Evolutionary conservation across 352 stramenopile species (phyloP).

Genomic region (Discostella stelligera): DNA sequence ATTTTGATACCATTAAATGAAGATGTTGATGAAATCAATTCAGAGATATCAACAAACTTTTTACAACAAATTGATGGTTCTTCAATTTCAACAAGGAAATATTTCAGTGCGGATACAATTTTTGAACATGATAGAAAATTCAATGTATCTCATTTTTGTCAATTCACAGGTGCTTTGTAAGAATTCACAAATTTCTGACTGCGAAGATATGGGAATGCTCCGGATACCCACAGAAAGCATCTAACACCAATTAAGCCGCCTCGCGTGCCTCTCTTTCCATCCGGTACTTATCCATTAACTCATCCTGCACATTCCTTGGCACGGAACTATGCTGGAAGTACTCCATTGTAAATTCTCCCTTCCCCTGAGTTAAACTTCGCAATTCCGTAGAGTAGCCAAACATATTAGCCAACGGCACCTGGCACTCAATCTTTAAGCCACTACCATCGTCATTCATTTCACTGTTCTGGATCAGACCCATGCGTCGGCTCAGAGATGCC

Average conservation of each 20-base stretch:
- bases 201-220: no score
- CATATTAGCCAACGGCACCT: slow-evolving; percentile 96
- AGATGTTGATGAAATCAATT: background rate
- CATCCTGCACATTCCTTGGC: slow-evolving; percentile 90
- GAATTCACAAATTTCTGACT: no score
- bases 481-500: slow-evolving; percentile 90
- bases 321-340: slow-evolving; percentile 96
- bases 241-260: slow-evolving; percentile 35
- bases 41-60: background rate
- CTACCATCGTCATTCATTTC: slow-evolving; percentile 93
- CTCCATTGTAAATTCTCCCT: slow-evolving; percentile 99
- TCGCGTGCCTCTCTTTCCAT: slow-evolving; percentile 81
- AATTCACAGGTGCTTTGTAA: no score
- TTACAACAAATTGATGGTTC: background rate
- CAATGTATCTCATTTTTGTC: no score
- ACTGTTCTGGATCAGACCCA: slow-evolving; percentile 93
- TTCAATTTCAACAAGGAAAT: background rate
- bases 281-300: slow-evolving; percentile 92
- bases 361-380: slow-evolving; percentile 92
- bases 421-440: slow-evolving; percentile 86
- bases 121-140: no score
- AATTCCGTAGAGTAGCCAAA: slow-evolving; percentile 98
- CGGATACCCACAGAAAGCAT: no score
- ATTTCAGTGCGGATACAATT: no score
- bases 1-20: background rate